These are phyloP conservation scores for Coemansia sp. DNA, from an alignment of 192 early-diverging fungal genomes.

Conservation along the genomic window DNA sequence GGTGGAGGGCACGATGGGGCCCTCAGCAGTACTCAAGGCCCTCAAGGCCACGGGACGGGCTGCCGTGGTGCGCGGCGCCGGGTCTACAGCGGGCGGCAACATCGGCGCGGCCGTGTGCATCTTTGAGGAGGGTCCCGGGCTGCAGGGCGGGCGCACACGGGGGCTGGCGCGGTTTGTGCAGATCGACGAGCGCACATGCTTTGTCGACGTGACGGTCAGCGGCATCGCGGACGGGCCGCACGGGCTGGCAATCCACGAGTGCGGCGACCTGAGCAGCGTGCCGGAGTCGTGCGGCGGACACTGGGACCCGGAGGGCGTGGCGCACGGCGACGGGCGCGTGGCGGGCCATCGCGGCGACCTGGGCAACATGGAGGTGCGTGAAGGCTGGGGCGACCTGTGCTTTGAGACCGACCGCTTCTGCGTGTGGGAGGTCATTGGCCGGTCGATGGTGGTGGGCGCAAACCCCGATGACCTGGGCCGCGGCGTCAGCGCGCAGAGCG, in stretches of 20 bases:
- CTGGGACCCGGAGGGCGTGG: conserved; percentile 25
- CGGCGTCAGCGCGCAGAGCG: conserved; percentile 22
- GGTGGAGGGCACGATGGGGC: conserved; percentile 59
- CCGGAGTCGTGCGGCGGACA: conserved; percentile 41
- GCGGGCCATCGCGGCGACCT: conserved; percentile 58
- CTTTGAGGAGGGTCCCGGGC: conserved; percentile 60
- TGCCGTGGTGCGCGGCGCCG: conserved; percentile 76
- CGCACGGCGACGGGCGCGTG: conserved; percentile 19
- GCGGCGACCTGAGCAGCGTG: conserved; percentile 65
- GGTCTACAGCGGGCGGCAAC: conserved; percentile 53
- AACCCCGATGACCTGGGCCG: conserved; percentile 56
- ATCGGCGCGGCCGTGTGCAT: conserved; percentile 89
- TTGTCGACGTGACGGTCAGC: conserved; percentile 79
- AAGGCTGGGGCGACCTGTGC: conserved; percentile 73
- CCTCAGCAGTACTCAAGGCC: conserved; percentile 56
- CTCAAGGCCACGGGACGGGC: conserved; percentile 70
- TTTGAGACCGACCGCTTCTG: conserved; percentile 68
- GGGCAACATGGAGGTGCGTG: conserved; percentile 62
- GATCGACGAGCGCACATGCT: conserved; percentile 61
- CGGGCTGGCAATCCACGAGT: conserved; percentile 72
- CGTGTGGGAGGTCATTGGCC: conserved; percentile 88
- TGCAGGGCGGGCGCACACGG: conserved; percentile 9
- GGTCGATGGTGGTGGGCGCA: conserved; percentile 73
- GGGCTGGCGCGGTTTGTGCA: conserved; percentile 84
- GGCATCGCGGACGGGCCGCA: conserved; percentile 62